Base-by-base conservation (phyloP, 805 yeast species). In the Diddensiella caesifluorescens region DNA sequence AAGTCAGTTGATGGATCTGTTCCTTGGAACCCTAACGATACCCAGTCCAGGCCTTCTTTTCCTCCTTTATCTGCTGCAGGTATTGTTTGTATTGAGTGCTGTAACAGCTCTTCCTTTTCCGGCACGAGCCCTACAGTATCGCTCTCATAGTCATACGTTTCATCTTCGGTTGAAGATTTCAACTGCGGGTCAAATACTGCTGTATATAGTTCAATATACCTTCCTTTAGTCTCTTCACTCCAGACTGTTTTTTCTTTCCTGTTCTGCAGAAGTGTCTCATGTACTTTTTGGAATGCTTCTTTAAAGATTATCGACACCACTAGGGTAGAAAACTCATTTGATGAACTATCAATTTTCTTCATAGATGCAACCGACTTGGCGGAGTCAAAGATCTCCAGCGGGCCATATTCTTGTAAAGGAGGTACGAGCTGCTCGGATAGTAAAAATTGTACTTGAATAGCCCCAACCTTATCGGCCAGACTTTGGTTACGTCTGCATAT, bases 1-100 rank as follows among this genome's bases (percentile, higher is more conserved):
- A 65, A 60, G 43, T 65, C 70, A 1, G 60, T 56, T 2, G 55
- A 42, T 4, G 70, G 70, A 41, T 63, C 61, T 13, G 47, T 18
- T 1, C 68, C 66, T 40, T 65, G 70, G 49, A 65, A 65, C 4
- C 70, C 70, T 5, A 65, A 49, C 3, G 52, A 47, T 16, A 56
- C 61, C 67, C 68, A 65, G 41, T 61, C 50, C 4, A 44, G n/a
- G 16, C 22, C 28, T 23, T 13, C 25, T 10, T n/a, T 38, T n/a
- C 25, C 39, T 5, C 15, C 33, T 15, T 15, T 25, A 29, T 6
- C 19, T 12, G 26, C 7, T 6, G 15, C n/a, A n/a, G 22, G 37
- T 7, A 27, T 5, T 15, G 7, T 33, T 9, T 18, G 37, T 9
- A 15, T 27, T 12, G 32, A n/a, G 16, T 29, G 15, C 16, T 29